Conservation (phyloP, 202 grass and related monocot species). For the Zoysia matrella region DNA sequence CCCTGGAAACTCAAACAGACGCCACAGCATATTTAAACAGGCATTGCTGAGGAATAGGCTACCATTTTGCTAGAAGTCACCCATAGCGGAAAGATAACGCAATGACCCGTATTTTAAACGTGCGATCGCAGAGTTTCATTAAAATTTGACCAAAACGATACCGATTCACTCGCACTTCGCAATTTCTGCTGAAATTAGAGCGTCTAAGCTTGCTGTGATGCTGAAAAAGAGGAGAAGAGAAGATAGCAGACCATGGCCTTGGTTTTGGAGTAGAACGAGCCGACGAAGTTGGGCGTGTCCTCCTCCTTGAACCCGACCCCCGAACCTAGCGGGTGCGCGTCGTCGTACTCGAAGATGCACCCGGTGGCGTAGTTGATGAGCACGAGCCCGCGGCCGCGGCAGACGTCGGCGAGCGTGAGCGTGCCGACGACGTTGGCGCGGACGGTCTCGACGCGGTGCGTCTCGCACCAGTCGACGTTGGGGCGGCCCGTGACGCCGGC, state of each 20-base stretch:
- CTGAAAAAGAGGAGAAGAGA: not conserved
- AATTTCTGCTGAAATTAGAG: not conserved
- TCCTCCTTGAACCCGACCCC: too few relatives aligned
- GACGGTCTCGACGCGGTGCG: too few relatives aligned
- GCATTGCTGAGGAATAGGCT: not conserved
- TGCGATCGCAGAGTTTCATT: constrained; percentile 3
- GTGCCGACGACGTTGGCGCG: too few relatives aligned
- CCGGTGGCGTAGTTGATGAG: too few relatives aligned
- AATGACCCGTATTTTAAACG: not conserved
- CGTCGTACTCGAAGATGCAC: too few relatives aligned
- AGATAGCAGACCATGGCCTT: constrained; percentile 71
- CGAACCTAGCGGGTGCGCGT: too few relatives aligned
- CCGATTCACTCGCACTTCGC: not conserved
- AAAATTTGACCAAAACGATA: not conserved
- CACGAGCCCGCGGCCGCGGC: too few relatives aligned
- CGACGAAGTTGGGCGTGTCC: too few relatives aligned
- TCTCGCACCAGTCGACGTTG: too few relatives aligned
- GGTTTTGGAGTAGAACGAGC: constrained; percentile 65
- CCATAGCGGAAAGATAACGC: not conserved
- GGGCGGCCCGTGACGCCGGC: too few relatives aligned
- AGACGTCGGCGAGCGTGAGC: too few relatives aligned
- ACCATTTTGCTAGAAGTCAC: constrained; percentile 11
- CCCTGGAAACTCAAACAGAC: not conserved
- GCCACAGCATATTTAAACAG: not conserved
- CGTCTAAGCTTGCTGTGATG: not conserved